phyloP scores from a whole-genome alignment of 495 filamentous ascomycete species.

The Penicillium silybi region DNA sequence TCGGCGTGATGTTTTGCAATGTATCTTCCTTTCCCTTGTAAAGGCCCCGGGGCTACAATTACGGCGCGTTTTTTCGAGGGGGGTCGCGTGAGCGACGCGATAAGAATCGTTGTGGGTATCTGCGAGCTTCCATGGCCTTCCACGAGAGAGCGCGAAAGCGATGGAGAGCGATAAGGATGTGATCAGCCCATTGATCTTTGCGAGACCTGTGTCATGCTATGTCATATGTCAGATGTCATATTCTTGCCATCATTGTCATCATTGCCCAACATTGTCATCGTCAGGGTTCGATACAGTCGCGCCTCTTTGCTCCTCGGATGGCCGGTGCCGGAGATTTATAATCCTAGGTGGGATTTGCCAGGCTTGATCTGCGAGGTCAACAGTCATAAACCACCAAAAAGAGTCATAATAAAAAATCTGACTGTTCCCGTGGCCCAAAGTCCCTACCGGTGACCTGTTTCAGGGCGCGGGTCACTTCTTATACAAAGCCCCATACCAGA shows the following conservation, averaged over 20 bases:
- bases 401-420: constrained; percentile 6
- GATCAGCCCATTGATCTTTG: too few relatives aligned
- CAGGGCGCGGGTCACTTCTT: constrained; percentile 16
- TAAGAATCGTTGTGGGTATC: not conserved
- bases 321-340: constrained; percentile 9
- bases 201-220: too few relatives aligned
- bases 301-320: not conserved
- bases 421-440: constrained; percentile 9
- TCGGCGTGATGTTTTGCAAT: not conserved
- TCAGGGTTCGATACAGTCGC: not conserved
- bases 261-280: not conserved
- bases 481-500: constrained; percentile 11
- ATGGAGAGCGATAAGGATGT: not conserved
- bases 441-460: constrained; percentile 23
- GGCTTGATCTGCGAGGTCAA: not conserved
- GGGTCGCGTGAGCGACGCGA: not conserved
- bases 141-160: not conserved
- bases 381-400: not conserved
- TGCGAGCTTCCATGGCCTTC: constrained; percentile 4
- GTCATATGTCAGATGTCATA: not conserved
- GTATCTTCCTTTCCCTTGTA: not conserved
- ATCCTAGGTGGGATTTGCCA: not conserved
- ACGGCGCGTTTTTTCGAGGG: too few relatives aligned
- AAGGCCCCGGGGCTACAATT: not conserved
- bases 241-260: not conserved